phyloP scores from a whole-genome alignment of 2,329 filamentous ascomycete genomes.

The Leptodontidium sp. region DNA sequence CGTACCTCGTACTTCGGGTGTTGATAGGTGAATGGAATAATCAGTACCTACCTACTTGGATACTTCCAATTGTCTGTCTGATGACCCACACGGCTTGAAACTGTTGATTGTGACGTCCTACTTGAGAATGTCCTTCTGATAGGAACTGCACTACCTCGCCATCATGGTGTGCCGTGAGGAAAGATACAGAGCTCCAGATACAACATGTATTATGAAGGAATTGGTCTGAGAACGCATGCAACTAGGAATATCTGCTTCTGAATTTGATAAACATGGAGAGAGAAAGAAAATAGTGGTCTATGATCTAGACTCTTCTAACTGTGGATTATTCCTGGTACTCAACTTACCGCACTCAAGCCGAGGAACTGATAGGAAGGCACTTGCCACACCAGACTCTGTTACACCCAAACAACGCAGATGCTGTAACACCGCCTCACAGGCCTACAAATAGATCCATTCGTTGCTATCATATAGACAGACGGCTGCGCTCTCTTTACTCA shows the following conservation, averaged over 20 bases:
- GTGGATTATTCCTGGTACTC: background rate
- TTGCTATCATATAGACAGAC: background rate
- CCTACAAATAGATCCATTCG: background rate
- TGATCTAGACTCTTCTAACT: background rate
- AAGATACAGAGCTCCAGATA: background rate
- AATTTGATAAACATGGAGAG: background rate
- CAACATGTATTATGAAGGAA: background rate
- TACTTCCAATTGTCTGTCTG: background rate
- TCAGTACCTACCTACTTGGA: background rate
- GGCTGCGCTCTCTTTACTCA: background rate
- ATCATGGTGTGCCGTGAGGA: background rate
- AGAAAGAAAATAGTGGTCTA: background rate
- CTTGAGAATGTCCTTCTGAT: slow-evolving; percentile 15
- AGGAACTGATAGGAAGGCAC: slow-evolving; percentile 9
- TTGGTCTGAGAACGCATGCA: background rate
- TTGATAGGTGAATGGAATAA: background rate
- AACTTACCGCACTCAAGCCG: background rate
- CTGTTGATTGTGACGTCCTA: slow-evolving; percentile 6
- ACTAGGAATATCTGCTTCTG: background rate
- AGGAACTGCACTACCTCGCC: background rate
- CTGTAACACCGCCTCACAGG: background rate
- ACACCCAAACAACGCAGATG: background rate
- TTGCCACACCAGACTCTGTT: background rate
- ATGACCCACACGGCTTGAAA: background rate
- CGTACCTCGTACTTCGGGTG: background rate